phyloP scores from a whole-genome alignment of 192 early-diverging fungal species.

The Podila minutissima region DNA sequence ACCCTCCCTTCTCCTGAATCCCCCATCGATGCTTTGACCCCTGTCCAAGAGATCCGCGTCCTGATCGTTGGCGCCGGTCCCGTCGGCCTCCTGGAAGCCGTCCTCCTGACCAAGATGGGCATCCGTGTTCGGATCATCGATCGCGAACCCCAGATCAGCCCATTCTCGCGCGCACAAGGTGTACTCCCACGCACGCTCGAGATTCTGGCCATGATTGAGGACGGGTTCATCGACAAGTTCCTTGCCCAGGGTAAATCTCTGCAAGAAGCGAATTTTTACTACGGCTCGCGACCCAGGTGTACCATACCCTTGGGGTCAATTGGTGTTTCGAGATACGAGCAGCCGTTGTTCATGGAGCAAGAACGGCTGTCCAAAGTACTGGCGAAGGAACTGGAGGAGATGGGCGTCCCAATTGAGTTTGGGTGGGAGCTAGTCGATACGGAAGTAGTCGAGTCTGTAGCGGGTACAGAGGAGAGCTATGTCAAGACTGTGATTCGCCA shows the following conservation, averaged over 20 bases:
- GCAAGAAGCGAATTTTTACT: constrained; percentile 7
- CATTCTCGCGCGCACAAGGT: constrained; percentile 33
- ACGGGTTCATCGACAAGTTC: constrained; percentile 24
- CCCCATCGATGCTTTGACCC: no score
- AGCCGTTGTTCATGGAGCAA: constrained; percentile 20
- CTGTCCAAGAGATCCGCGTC: constrained; percentile 11
- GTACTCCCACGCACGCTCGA: constrained; percentile 40
- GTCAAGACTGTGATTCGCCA: constrained; percentile 16
- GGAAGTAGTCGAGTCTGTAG: constrained; percentile 11
- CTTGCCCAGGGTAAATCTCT: not conserved
- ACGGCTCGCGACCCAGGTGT: not conserved
- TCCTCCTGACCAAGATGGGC: constrained; percentile 43
- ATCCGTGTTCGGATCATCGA: constrained; percentile 38
- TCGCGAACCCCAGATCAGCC: constrained; percentile 20
- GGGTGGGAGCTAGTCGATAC: constrained; percentile 47
- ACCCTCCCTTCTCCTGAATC: not conserved
- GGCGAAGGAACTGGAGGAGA: constrained; percentile 6
- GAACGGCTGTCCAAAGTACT: constrained; percentile 10
- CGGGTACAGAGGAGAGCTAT: not conserved
- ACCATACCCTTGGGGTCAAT: not conserved
- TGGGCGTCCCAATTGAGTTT: constrained; percentile 30
- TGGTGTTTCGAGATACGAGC: constrained; percentile 7
- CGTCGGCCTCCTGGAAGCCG: constrained; percentile 28
- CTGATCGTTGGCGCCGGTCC: constrained; percentile 46
- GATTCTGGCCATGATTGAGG: constrained; percentile 15